Percentiles rank a stretch among this genome's conserved stretches.
Evolutionary conservation across 805 yeast genomes (phyloP).

Genomic region (Pichia pseudocactophila): DNA sequence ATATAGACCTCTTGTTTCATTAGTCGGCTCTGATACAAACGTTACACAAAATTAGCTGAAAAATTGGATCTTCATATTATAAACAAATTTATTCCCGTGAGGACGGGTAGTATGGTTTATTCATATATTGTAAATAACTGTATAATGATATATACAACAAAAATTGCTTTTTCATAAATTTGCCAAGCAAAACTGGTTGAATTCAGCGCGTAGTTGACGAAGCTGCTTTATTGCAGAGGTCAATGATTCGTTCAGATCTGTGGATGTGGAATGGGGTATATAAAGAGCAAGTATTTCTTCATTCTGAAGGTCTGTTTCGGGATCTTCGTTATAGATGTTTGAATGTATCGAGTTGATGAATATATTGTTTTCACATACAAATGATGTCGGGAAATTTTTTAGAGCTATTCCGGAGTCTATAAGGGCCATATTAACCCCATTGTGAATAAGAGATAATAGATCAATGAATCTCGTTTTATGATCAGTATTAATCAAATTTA

Average conservation of each 20-base stretch:
- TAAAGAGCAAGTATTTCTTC: conserved; percentile 49
- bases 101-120: too few relatives aligned
- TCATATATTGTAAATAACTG: too few relatives aligned
- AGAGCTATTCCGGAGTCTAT: conserved; percentile 81
- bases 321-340: conserved; percentile 7
- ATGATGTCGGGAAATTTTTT: conserved; percentile 64
- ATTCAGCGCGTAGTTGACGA: conserved; percentile 32
- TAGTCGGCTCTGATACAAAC: too few relatives aligned
- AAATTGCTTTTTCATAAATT: conserved; percentile 1
- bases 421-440: conserved; percentile 62
- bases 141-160: too few relatives aligned
- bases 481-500: conserved; percentile 53
- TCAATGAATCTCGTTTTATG: conserved; percentile 25
- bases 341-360: conserved; percentile 29
- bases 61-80: too few relatives aligned
- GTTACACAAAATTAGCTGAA: too few relatives aligned
- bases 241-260: conserved; percentile 23
- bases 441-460: conserved; percentile 39
- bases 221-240: conserved; percentile 35
- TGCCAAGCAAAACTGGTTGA: conserved; percentile 36
- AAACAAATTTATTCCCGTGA: too few relatives aligned
- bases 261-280: conserved; percentile 35
- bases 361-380: conserved; percentile 9
- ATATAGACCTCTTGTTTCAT: too few relatives aligned
- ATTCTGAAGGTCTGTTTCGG: conserved; percentile 8